phyloP scores from a whole-genome alignment of 140 eudicot genomes.

The Cichorium intybus region DNA sequence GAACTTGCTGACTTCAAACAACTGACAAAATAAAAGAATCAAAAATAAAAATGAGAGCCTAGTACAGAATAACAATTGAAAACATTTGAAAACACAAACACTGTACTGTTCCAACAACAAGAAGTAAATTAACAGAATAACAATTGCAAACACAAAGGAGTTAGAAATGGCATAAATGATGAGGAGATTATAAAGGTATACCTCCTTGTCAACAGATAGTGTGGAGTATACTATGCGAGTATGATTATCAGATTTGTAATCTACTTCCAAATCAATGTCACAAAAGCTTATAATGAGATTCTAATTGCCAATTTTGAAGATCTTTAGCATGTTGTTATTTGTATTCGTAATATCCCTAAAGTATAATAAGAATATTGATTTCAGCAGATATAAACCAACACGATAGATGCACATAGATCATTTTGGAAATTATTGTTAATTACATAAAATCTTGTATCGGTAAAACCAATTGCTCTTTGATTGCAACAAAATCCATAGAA shows the following conservation, averaged over 20 bases:
- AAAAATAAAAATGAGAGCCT: too few species aligned
- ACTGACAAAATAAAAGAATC: too few species aligned
- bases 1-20: too few species aligned
- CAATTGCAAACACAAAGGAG: too few species aligned
- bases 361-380: neutral
- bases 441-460: neutral
- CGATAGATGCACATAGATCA: too few species aligned
- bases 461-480: neutral
- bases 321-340: too few species aligned
- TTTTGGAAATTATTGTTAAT: neutral
- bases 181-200: conserved; percentile 16
- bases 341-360: neutral
- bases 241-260: conserved; percentile 53
- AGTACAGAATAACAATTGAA: too few species aligned
- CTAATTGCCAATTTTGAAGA: too few species aligned
- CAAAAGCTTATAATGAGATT: neutral
- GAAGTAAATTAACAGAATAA: too few species aligned
- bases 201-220: conserved; percentile 79
- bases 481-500: neutral
- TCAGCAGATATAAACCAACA: neutral
- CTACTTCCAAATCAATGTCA: conserved; percentile 78
- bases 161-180: too few species aligned
- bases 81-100: too few species aligned
- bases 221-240: conserved; percentile 59
- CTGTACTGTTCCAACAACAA: too few species aligned